These are phyloP conservation scores for Fagus sylvatica DNA, from an alignment of 306 rosid genomes.

Conservation along the genomic window DNA sequence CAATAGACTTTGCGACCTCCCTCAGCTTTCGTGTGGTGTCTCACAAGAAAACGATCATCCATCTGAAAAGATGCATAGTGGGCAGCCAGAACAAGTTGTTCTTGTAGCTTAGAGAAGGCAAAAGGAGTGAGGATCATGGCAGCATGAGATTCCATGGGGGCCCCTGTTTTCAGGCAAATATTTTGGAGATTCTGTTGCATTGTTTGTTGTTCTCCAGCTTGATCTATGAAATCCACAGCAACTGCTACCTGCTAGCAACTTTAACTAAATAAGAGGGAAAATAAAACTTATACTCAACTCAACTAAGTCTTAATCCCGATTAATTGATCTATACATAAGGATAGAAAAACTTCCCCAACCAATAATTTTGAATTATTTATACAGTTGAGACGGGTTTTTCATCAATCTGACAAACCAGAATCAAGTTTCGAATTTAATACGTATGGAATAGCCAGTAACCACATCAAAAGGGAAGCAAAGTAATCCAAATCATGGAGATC, in stretches of 20 bases:
- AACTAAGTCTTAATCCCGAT: neutral
- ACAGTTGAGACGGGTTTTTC: neutral
- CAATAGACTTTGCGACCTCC: conserved; percentile 87
- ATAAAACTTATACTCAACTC: neutral
- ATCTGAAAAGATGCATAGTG: conserved; percentile 89
- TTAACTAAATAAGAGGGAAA: conserved; percentile 17
- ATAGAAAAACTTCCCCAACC: neutral
- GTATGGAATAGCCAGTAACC: neutral
- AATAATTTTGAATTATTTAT: neutral
- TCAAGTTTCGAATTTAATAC: neutral
- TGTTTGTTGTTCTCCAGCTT: conserved; percentile 95
- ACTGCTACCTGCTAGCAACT: conserved; percentile 70
- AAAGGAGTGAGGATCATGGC: conserved; percentile 83
- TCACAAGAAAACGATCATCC: conserved; percentile 87
- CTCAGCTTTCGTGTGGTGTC: conserved; percentile 91
- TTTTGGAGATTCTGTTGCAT: conserved; percentile 99
- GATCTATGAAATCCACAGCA: conserved; percentile 95
- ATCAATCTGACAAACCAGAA: neutral
- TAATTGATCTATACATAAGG: neutral
- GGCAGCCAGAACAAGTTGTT: conserved; percentile 95
- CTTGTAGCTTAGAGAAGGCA: conserved; percentile 94
- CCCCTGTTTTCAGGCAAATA: conserved; percentile 93
- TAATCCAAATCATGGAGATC: neutral
- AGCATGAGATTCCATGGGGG: conserved; percentile 98
- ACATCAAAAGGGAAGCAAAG: neutral